A percentile compares a stretch with the other conserved stretches of the same genome.
Evolutionary conservation across 106 monocot species (phyloP).

Genomic region (Dendrobium chrysotoxum): DNA sequence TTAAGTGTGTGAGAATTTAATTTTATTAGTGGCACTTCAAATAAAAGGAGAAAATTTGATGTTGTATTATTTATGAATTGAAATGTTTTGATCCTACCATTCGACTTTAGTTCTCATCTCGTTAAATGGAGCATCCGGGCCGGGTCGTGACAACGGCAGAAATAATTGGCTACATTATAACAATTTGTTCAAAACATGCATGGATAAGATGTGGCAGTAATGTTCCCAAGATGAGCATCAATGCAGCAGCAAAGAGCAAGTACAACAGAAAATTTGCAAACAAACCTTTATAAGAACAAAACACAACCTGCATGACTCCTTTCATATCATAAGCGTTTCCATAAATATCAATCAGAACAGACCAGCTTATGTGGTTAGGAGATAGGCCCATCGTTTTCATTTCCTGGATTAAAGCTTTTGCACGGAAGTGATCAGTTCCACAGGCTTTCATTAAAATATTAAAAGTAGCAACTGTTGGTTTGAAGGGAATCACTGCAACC

Average conservation of each 20-base stretch:
- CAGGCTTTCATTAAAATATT: constrained; percentile 95
- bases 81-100: no score
- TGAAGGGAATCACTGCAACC: constrained; percentile 47
- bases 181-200: neutral
- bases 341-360: constrained; percentile 72
- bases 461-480: constrained; percentile 73
- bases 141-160: neutral
- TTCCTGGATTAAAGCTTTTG: constrained; percentile 71
- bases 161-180: neutral
- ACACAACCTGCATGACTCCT: constrained; percentile 72
- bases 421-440: constrained; percentile 67
- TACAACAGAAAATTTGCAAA: neutral
- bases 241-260: neutral
- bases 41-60: no score
- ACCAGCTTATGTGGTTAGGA: constrained; percentile 85
- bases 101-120: no score
- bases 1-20: no score
- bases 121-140: no score
- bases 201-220: neutral
- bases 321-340: constrained; percentile 59
- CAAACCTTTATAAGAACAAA: neutral
- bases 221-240: neutral
- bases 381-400: constrained; percentile 65
- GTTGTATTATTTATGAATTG: no score
- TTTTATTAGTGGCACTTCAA: no score